Evolutionary conservation across 257 asterid genomes (phyloP), one percentile per base, ranked within the genome.

Genomic region (Coffea canephora): DNA sequence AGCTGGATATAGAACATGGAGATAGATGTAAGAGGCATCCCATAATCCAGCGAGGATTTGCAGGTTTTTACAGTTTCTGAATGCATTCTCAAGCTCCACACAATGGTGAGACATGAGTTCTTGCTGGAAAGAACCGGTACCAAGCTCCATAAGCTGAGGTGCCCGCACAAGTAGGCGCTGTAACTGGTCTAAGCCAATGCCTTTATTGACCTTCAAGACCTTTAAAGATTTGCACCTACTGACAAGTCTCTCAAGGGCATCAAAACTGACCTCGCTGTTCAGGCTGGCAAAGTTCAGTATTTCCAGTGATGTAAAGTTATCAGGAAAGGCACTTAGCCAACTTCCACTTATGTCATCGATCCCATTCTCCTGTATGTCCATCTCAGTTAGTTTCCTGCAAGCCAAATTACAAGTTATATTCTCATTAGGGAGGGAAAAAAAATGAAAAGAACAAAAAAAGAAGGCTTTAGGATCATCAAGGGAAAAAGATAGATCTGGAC

Each of bases 251-350:
- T 94, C 95, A 0, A 92, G 92, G 78, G 88, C 92, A 69, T 91
- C 95, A 10, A 90, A 89, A 84, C 73, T 86, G 79, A 92, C 90
- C 86, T 89, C 96, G 57, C 92, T 83, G 78, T 84, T 86, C 80
- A 91, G 87, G 80, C 93, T 82, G 78, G 94, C 86, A 79, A 92
- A 92, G 88, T 94, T 94, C 23, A 94, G 86, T 74, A 91, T 77
- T 90, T 92, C 94, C 52, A 94, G 87, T 18, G 97, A 91, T 52
- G 87, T 74, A 64, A 92, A 92, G 87, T 87, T 86, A 59, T 94
- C 98, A 0, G 97, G 95, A 82, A 94, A 94, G 86, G 91, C 84
- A 84, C 94, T 90, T 71, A 94, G 85, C 97, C 97, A 94, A 78
- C 85, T 82, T 65, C 91, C 97, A 66, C 81, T 79, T 23, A 84